phyloP scores from a whole-genome alignment of 305 asterid species.

The Fraxinus platypoda region DNA sequence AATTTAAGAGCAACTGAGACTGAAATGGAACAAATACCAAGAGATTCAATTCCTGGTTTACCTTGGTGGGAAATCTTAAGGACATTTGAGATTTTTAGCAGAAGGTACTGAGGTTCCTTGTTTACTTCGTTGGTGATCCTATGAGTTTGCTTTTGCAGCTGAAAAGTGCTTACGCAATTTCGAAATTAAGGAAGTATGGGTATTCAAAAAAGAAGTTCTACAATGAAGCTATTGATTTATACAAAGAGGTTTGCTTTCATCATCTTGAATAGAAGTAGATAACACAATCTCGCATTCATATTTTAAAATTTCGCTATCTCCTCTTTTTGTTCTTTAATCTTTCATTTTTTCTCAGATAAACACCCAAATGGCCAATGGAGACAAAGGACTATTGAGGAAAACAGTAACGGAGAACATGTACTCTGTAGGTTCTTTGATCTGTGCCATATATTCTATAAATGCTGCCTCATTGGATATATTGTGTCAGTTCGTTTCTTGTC shows the following conservation, averaged over 20 bases:
- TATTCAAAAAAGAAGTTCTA: constrained; percentile 80
- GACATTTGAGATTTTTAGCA: constrained; percentile 14
- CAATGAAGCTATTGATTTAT: constrained; percentile 63
- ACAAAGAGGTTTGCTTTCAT: constrained; percentile 70
- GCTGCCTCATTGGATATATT: constrained; percentile 14
- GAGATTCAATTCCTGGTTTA: constrained; percentile 8
- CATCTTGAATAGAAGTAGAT: constrained; percentile 9
- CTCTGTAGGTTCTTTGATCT: constrained; percentile 66
- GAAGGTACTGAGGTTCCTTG: constrained; percentile 11
- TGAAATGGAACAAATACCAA: constrained; percentile 1
- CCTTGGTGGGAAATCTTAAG: neutral
- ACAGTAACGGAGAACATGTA: constrained; percentile 84
- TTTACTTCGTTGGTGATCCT: constrained; percentile 17
- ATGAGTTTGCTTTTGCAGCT: constrained; percentile 55
- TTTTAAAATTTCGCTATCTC: constrained; percentile 18
- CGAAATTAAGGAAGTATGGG: constrained; percentile 77
- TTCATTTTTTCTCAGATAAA: constrained; percentile 59
- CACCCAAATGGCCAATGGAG: constrained; percentile 78
- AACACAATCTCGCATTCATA: constrained; percentile 6
- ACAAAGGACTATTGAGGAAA: constrained; percentile 73
- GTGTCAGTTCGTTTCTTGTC: constrained; percentile 1
- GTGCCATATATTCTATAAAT: constrained; percentile 8
- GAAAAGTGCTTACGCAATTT: constrained; percentile 80
- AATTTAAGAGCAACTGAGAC: neutral
- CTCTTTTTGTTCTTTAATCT: constrained; percentile 22